Evolutionary conservation across 2,329 filamentous ascomycete genomes (phyloP).

Genomic region (Phaeophleospora eucalypticola): DNA sequence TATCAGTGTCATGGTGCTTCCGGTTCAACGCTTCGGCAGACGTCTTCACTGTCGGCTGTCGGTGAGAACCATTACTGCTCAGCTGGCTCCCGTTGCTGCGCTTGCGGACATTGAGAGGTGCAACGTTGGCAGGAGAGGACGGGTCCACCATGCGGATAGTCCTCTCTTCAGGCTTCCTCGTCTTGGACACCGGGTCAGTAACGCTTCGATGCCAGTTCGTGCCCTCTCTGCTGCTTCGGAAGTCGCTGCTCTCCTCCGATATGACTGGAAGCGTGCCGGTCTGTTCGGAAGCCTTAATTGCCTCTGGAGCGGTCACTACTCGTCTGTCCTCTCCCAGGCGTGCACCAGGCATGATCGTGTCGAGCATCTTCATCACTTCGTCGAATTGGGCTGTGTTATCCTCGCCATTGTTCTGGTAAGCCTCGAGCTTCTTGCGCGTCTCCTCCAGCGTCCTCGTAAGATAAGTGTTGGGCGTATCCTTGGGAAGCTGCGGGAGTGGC

Average conservation of each 20-base stretch:
- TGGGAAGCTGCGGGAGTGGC: constrained; percentile 43
- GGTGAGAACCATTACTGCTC: constrained; percentile 15
- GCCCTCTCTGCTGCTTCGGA: constrained; percentile 29
- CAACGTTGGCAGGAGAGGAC: constrained; percentile 46
- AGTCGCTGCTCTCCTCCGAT: constrained; percentile 44
- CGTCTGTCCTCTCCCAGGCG: constrained; percentile 34
- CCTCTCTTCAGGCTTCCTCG: constrained; percentile 32
- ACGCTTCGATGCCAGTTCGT: constrained; percentile 38
- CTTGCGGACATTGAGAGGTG: constrained; percentile 56
- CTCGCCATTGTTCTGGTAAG: constrained; percentile 45
- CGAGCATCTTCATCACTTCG: constrained; percentile 52
- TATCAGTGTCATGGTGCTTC: constrained; percentile 15
- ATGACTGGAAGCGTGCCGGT: constrained; percentile 46
- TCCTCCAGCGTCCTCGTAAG: constrained; percentile 54
- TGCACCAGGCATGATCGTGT: constrained; percentile 32
- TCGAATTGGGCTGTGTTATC: constrained; percentile 51
- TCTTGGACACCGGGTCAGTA: constrained; percentile 39
- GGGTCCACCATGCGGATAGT: constrained; percentile 57
- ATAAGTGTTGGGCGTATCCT: constrained; percentile 49
- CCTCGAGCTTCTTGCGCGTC: constrained; percentile 54
- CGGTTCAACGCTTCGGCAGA: constrained; percentile 20
- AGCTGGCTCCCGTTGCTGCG: constrained; percentile 31
- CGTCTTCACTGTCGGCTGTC: constrained; percentile 15
- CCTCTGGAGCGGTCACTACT: constrained; percentile 44
- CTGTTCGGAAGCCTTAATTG: constrained; percentile 27